A percentile compares a stretch with the other conserved stretches of the same genome.
phyloP scores from a whole-genome alignment of 164 flowering plant genomes.

The Umbellularia californica region DNA sequence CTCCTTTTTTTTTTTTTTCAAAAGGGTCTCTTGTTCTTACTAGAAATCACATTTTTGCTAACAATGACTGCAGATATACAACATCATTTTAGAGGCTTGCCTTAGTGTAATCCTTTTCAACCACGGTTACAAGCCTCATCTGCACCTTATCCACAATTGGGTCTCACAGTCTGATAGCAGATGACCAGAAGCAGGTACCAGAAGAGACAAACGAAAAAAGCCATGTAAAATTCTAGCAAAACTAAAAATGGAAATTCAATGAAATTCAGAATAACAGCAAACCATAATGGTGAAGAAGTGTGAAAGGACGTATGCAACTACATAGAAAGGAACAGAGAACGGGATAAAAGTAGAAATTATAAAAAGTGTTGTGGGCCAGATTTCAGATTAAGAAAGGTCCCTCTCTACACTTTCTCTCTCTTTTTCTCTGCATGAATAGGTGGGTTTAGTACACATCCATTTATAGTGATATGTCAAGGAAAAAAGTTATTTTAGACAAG shows the following conservation, averaged over 20 bases:
- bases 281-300: background rate
- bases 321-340: background rate
- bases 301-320: background rate
- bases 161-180: background rate
- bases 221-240: too few relatives aligned
- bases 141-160: background rate
- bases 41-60: conserved; percentile 3
- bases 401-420: too few relatives aligned
- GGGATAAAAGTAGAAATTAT: background rate
- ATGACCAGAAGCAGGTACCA: background rate
- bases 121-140: background rate
- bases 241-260: background rate
- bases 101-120: background rate
- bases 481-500: background rate
- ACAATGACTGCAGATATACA: background rate
- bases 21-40: background rate
- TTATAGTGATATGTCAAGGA: background rate
- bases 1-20: background rate
- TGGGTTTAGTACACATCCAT: background rate
- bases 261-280: too few relatives aligned
- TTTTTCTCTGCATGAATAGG: background rate
- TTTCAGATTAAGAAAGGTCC: background rate
- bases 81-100: background rate
- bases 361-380: background rate
- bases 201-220: background rate